These are phyloP conservation scores for Acanthamoeba divionensis DNA, from an alignment of 208 protist species.

Conservation along the genomic window DNA sequence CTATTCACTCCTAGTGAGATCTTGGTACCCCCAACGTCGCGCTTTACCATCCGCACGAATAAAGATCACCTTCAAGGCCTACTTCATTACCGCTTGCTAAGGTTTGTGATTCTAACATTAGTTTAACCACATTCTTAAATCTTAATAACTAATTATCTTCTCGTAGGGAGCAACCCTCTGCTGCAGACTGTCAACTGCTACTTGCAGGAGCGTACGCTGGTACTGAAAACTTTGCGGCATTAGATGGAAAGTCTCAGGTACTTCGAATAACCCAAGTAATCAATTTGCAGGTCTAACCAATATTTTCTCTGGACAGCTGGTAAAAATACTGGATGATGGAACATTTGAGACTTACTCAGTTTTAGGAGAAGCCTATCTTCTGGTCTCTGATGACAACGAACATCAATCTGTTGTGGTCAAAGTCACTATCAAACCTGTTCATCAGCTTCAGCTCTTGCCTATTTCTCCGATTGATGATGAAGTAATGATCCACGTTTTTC, in stretches of 20 bases:
- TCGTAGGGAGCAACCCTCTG: not conserved
- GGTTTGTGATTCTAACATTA: no score
- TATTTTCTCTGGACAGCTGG: no score
- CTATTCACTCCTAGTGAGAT: conserved; percentile 26
- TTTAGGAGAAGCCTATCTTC: not conserved
- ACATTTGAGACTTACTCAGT: no score
- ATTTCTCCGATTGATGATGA: not conserved
- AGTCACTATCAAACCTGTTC: conserved; percentile 40
- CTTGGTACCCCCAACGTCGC: not conserved
- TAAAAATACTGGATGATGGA: no score
- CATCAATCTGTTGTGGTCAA: conserved; percentile 36
- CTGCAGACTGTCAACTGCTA: conserved; percentile 1
- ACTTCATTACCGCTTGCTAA: conserved; percentile 19
- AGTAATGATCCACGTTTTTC: not conserved
- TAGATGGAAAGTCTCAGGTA: no score
- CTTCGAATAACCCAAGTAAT: no score
- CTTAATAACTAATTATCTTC: no score
- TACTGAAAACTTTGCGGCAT: no score
- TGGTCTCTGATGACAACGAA: not conserved
- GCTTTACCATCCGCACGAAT: conserved; percentile 27
- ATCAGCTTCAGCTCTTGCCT: conserved; percentile 22
- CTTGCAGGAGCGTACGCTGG: no score
- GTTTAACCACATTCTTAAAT: no score
- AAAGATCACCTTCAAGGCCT: conserved; percentile 14
- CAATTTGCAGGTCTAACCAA: no score